These are phyloP conservation scores for Fusarium sp. DNA, from an alignment of 2,329 filamentous ascomycete species.

Conservation along the genomic window DNA sequence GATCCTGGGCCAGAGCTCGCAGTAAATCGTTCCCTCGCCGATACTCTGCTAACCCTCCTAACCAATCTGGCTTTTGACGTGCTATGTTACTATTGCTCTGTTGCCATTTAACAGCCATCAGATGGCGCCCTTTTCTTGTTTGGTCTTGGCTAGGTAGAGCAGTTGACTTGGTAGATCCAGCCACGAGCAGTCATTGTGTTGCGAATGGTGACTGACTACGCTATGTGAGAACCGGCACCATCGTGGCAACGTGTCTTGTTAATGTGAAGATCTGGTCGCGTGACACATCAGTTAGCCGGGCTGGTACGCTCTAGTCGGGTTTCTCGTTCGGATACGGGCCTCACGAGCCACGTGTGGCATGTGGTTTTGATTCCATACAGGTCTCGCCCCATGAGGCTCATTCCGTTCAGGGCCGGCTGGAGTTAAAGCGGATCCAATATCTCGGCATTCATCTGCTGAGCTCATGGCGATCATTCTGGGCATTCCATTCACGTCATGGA, in stretches of 20 bases:
- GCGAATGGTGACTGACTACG: background rate
- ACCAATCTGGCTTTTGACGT: background rate
- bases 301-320: background rate
- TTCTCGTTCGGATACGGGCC: background rate
- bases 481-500: background rate
- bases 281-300: background rate
- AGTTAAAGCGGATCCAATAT: slow-evolving; percentile 8
- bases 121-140: no score
- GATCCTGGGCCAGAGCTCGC: background rate
- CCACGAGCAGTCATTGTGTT: background rate
- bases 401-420: slow-evolving; percentile 19
- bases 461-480: background rate
- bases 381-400: slow-evolving; percentile 9
- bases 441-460: background rate
- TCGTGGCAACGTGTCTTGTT: background rate
- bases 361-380: background rate
- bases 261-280: background rate
- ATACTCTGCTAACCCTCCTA: background rate
- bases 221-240: background rate
- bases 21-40: background rate
- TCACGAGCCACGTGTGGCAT: background rate
- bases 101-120: background rate
- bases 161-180: no score
- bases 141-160: background rate
- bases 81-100: background rate